Conservation (phyloP, 2,329 filamentous ascomycete genomes). For the Balansia obtecta region DNA sequence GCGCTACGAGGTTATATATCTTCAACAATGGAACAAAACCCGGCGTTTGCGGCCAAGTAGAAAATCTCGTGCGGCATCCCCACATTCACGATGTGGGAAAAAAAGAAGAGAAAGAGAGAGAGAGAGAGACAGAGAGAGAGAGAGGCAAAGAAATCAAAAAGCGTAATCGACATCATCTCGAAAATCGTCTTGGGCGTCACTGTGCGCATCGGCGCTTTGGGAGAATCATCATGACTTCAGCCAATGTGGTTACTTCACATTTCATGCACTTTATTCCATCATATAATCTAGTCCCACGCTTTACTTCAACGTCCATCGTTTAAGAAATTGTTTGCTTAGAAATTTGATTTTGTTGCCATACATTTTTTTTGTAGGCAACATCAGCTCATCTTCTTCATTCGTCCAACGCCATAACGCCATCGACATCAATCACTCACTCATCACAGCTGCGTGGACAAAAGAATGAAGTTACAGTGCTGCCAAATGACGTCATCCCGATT, state of each 20-base stretch:
- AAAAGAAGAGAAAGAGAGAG: no score
- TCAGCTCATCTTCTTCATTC: not conserved
- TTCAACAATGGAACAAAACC: conserved; percentile 78
- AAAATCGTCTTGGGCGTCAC: no score
- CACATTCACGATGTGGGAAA: no score
- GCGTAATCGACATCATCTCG: no score
- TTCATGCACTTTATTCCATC: not conserved
- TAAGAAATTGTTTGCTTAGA: not conserved
- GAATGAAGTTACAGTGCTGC: not conserved
- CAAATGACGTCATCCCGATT: not conserved
- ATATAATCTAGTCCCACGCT: not conserved
- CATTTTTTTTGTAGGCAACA: not conserved
- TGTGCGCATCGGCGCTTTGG: no score
- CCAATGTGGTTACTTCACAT: not conserved
- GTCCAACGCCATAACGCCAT: not conserved
- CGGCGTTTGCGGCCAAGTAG: conserved; percentile 44
- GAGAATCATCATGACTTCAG: not conserved
- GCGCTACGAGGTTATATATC: conserved; percentile 75
- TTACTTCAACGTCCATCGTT: not conserved
- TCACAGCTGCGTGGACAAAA: not conserved
- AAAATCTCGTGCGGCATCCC: no score
- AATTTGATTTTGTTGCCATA: not conserved
- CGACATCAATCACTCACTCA: not conserved
- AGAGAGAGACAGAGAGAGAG: no score
- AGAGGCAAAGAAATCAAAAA: no score